Base-by-base conservation (phyloP, 768 basidiomycete genomes). In the Boletus insuetus region DNA sequence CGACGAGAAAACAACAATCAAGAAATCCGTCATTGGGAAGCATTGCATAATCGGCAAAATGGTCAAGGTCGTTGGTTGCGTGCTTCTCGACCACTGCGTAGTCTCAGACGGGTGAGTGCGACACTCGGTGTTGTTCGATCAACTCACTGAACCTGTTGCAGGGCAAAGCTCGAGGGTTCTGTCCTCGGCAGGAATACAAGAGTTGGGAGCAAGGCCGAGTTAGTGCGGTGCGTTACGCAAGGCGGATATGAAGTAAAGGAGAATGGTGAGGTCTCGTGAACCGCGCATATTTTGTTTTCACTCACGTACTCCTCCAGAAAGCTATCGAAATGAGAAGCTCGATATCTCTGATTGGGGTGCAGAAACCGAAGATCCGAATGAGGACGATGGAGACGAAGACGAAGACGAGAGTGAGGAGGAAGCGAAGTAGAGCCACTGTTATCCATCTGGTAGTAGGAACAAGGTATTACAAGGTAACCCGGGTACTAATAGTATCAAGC, bases 51-150 rank as follows among this genome's bases (percentile, higher is more conserved):
- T 95, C 50, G 92, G 92, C 3, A 87, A 83, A 68, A 87, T 87
- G 78, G 88, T 82, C n/a, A 91, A 85, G 69, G 84, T 98, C 45
- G 78, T 77, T 3, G 89, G 90, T 12, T 94, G 89, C 60, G 81
- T 96, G 8, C 68, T 98, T 22, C 78, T 94, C 59, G 95, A 97
- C 65, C 94, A 96, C 64, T 95, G 94, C 62, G 80, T 90, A 5
- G 74, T 98, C 13, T 89, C 82, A 41, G 93, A 96, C 54, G 92
- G 93, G 94, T 93, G 58, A 56, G 62, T 19, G 12, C 8, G 10
- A 10, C 12, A 9, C 35, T 11, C 12, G 3, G 9, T 14, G 17
- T 39, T 39, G 22, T 32, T 48, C 31, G 14, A 24, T 49, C 49
- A 37, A 37, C 19, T 5, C 12, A n/a, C 56, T 58, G 12, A 67